Percentiles rank a stretch among this genome's conserved stretches.
phyloP scores from a whole-genome alignment of 1,284 basidiomycete genomes.

The Ustilago trichophora region DNA sequence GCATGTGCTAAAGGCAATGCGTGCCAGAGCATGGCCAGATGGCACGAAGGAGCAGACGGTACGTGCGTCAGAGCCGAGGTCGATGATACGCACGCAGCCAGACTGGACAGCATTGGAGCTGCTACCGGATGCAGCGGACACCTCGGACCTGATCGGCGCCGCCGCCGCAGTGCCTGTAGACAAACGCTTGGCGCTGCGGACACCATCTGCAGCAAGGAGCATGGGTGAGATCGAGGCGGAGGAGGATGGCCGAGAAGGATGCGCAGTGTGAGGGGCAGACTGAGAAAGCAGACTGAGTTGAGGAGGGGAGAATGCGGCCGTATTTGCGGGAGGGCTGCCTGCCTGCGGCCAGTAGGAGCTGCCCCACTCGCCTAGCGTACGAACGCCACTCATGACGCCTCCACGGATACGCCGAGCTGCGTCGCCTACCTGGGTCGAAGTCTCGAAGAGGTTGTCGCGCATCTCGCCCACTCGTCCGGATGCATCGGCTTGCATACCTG shows the following conservation, averaged over 20 bases:
- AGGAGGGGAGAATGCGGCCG: slow-evolving; percentile 9
- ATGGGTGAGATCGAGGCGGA: slow-evolving; percentile 40
- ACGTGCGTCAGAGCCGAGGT: slow-evolving; percentile 20
- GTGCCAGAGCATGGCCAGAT: slow-evolving; percentile 13
- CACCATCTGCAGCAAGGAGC: slow-evolving; percentile 17
- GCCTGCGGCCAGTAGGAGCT: slow-evolving; percentile 38
- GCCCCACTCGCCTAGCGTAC: slow-evolving; percentile 44
- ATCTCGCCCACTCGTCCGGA: slow-evolving; percentile 30
- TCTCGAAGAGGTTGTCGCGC: slow-evolving; percentile 46
- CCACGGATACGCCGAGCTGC: slow-evolving; percentile 41
- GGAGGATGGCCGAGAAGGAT: slow-evolving; percentile 13
- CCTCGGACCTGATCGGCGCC: not conserved
- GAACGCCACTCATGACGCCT: slow-evolving; percentile 43
- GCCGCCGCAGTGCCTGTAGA: slow-evolving; percentile 3
- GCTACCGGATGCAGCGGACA: not conserved
- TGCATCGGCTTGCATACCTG: slow-evolving; percentile 1
- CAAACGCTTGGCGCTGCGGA: slow-evolving; percentile 11
- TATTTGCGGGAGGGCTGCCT: slow-evolving; percentile 15
- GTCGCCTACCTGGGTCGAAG: slow-evolving; percentile 41
- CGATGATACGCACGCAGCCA: slow-evolving; percentile 26
- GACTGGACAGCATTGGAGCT: not conserved
- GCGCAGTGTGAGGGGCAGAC: slow-evolving; percentile 29
- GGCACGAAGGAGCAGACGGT: slow-evolving; percentile 31
- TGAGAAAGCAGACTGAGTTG: slow-evolving; percentile 30
- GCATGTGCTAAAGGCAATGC: slow-evolving; percentile 29